These are phyloP conservation scores for Aspergillus baeticus DNA, from an alignment of 495 filamentous ascomycete genomes.

Conservation along the genomic window DNA sequence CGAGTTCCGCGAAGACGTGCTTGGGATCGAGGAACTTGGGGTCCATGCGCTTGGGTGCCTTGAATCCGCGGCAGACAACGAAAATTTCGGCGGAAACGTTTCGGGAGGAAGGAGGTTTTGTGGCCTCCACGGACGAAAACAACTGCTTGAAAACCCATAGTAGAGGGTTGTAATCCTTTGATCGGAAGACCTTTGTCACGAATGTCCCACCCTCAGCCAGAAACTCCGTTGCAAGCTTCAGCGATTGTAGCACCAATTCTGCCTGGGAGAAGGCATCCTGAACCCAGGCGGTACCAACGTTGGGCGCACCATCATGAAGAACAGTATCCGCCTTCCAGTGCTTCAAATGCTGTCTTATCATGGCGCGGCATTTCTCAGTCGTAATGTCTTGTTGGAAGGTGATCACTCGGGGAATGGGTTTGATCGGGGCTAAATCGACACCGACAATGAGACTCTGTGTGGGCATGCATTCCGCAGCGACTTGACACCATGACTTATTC, in stretches of 20 bases:
- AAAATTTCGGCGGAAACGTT: slow-evolving; percentile 98
- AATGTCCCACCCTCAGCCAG: slow-evolving; percentile 87
- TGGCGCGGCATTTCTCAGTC: slow-evolving; percentile 93
- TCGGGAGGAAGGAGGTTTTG: slow-evolving; percentile 92
- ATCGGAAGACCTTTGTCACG: slow-evolving; percentile 96
- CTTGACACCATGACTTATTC: slow-evolving; percentile 90
- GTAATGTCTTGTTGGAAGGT: slow-evolving; percentile 98
- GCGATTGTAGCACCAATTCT: slow-evolving; percentile 84
- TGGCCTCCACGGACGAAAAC: slow-evolving; percentile 91
- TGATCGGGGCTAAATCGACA: slow-evolving; percentile 94
- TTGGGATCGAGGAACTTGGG: slow-evolving; percentile 88
- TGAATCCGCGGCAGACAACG: slow-evolving; percentile 92
- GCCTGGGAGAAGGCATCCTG: slow-evolving; percentile 98
- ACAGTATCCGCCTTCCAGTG: slow-evolving; percentile 97
- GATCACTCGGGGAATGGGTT: slow-evolving; percentile 88
- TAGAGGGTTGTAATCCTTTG: slow-evolving; percentile 94
- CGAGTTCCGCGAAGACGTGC: slow-evolving; percentile 92
- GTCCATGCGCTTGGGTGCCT: slow-evolving; percentile 89
- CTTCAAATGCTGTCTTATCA: slow-evolving; percentile 85
- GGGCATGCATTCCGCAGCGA: slow-evolving; percentile 94
- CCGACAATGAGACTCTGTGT: slow-evolving; percentile 85
- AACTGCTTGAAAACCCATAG: slow-evolving; percentile 98
- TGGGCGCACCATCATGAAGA: slow-evolving; percentile 97
- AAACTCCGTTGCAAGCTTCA: slow-evolving; percentile 95
- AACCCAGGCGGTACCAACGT: slow-evolving; percentile 96